Evolutionary conservation across 192 early-diverging fungal species (phyloP), one percentile per base, ranked within the genome.

Genomic region (Backusella tuberculispora): DNA sequence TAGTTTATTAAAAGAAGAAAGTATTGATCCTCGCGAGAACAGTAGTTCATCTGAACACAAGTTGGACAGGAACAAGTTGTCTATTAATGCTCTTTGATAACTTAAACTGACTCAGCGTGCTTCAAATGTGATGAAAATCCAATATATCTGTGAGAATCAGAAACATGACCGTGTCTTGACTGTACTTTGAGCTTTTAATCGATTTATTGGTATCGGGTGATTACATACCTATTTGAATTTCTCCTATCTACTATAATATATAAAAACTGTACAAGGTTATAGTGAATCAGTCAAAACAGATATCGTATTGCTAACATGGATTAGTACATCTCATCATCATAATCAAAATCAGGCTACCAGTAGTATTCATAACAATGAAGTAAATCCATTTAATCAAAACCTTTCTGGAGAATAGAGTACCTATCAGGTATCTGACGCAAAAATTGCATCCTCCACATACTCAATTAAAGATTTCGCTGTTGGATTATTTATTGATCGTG

Each of bases 121-220:
- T 38, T 96, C 95, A 0, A 86, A 90, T 19, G 81, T 97, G 12
- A 91, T 98, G 88, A 85, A 90, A 78, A 90, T 90, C 15, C 80
- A 87, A 26, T 90, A 96, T 66, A 80, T 83, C 0, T 84, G 81
- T 43, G 81, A 87, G 26, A 94, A 89, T 4, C 70, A 91, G 10
- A 81, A 83, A 4, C 79, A 81, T 9, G 97, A 97, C 72, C 88
- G 94, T 0, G 85, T 95, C 15, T 79, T 98, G 79, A 92, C 87
- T 41, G 91, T 95, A 63, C 91, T 98, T 79, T 81, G 93, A 6
- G 91, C 93, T 0, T 95, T 97, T 82, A 92, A 90, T 29, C 88
- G 86, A 37, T 83, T 97, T 8, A 92, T 89, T 79, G 84, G 88
- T 9, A 86, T 96, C 63, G 76, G 76, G 0, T 29, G 9, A 12